phyloP scores from a whole-genome alignment of 23 red algal species.

The Pyropia yezoensis region DNA sequence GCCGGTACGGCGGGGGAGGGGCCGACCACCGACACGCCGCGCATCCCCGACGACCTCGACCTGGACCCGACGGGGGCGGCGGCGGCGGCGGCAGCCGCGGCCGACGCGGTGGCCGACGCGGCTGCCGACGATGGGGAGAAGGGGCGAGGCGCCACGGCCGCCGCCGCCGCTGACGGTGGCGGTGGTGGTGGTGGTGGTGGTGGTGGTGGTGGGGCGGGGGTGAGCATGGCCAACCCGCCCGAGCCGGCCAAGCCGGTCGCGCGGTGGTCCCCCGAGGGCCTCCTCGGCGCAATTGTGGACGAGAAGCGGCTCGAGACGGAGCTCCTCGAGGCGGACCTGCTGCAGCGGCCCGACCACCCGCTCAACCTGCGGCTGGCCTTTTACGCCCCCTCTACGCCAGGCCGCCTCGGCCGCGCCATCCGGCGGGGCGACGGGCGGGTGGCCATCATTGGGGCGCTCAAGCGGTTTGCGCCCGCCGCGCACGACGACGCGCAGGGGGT shows the following conservation, averaged over 20 bases:
- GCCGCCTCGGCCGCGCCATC: conserved; percentile 40
- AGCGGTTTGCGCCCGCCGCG: conserved; percentile 27
- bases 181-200: too few species aligned
- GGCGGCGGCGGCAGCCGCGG: too few species aligned
- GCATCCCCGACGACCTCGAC: too few species aligned
- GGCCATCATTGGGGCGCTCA: conserved; percentile 49
- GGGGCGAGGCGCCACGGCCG: too few species aligned
- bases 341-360: conserved; percentile 63
- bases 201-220: too few species aligned
- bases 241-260: background rate
- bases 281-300: conserved; percentile 42
- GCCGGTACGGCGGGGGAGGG: too few species aligned
- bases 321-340: conserved; percentile 40
- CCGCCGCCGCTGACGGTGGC: too few species aligned
- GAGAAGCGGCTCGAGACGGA: conserved; percentile 43
- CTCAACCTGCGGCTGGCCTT: conserved; percentile 58
- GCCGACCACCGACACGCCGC: too few species aligned
- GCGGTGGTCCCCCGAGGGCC: conserved; percentile 32
- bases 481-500: conserved; percentile 5
- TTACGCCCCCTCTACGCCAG: conserved; percentile 18
- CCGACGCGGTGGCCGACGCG: too few species aligned
- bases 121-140: too few species aligned
- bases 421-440: conserved; percentile 30
- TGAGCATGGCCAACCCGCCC: background rate
- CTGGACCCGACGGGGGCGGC: too few species aligned